Evolutionary conservation across 805 yeast species (phyloP), one percentile per base, ranked within the genome.

Genomic region (Candida lessepsii): DNA sequence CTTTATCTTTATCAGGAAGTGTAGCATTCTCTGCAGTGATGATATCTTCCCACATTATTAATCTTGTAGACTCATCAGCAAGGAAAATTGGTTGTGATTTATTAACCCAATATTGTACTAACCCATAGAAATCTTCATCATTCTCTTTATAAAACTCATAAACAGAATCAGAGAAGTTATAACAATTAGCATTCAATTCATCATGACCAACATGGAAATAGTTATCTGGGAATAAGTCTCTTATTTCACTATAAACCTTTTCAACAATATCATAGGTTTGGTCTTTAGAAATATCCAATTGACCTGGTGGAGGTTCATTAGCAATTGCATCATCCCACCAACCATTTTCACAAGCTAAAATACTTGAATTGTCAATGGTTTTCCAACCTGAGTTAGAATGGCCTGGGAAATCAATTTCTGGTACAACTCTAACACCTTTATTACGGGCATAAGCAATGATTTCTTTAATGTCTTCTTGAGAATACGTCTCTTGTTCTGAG

Each of bases 201-300:
- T 69, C 73, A 26, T 52, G 57, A 5, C 74, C 74, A 27, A 67
- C 70, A 45, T 69, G 74, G 57, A 65, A 65, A n/a, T 62, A 49
- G 31, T 60, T 46, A 44, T 68, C 73, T 4, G 46, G 32, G 46
- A 68, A 69, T 11, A 65, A 39, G 2, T 35, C 42, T 13, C 56
- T 48, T 8, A 69, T 31, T 35, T 69, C 73, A 9, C 57, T 40
- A 45, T 57, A 67, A 6, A 69, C 63, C 14, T 55, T 52, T 24
- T 47, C 43, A 5, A 69, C 58, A 13, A 63, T 57, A 2, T 61
- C 57, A 40, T 63, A 65, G 3, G 70, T 59, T 2, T 51, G 46
- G 26, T 60, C 47, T 39, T 57, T 46, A 33, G 63, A 32, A 35
- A 66, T 54, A 37, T 67, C 67, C 29, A 69, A 50, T 45, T 68